These are phyloP conservation scores for Heterobasidion occidentale DNA, from an alignment of 1,284 basidiomycete species.

Conservation along the genomic window DNA sequence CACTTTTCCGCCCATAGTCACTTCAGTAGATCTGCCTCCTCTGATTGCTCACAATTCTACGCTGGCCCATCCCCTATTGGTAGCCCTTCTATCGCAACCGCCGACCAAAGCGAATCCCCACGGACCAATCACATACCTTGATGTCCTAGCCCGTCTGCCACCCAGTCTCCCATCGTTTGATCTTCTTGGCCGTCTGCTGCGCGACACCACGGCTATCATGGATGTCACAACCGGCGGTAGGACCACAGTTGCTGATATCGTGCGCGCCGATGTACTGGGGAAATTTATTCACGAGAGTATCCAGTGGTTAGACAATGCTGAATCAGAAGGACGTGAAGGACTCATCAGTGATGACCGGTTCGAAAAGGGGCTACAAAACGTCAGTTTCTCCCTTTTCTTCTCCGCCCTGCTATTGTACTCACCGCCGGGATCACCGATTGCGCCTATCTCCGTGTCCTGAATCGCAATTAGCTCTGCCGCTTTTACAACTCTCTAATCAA, in stretches of 20 bases:
- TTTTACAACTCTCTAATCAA: slow-evolving; percentile 67
- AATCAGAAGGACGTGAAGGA: slow-evolving; percentile 56
- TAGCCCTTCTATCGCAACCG: slow-evolving; percentile 37
- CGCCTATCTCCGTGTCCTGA: not conserved
- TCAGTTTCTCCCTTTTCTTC: slow-evolving; percentile 25
- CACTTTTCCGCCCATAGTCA: slow-evolving; percentile 51
- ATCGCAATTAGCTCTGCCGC: slow-evolving; percentile 51
- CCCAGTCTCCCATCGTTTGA: slow-evolving; percentile 69
- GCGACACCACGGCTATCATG: slow-evolving; percentile 42
- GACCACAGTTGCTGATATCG: slow-evolving; percentile 54
- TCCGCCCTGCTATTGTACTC: not conserved
- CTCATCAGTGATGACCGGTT: slow-evolving; percentile 63
- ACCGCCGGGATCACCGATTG: not conserved
- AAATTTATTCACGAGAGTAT: slow-evolving; percentile 60
- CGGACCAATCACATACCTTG: slow-evolving; percentile 43
- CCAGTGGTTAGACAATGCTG: slow-evolving; percentile 58
- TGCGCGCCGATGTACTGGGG: slow-evolving; percentile 56
- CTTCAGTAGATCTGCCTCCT: slow-evolving; percentile 55
- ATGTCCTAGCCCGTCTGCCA: slow-evolving; percentile 49
- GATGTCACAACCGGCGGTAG: slow-evolving; percentile 31
- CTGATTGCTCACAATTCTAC: slow-evolving; percentile 61
- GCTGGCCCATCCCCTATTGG: slow-evolving; percentile 56
- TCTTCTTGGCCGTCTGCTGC: slow-evolving; percentile 55
- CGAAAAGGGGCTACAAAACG: slow-evolving; percentile 59
- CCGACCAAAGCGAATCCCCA: slow-evolving; percentile 26